A percentile compares a stretch with the other conserved stretches of the same genome.
These are phyloP conservation scores for Nigrograna mackinnonii DNA, from an alignment of 2,329 filamentous ascomycete genomes.

Conservation along the genomic window DNA sequence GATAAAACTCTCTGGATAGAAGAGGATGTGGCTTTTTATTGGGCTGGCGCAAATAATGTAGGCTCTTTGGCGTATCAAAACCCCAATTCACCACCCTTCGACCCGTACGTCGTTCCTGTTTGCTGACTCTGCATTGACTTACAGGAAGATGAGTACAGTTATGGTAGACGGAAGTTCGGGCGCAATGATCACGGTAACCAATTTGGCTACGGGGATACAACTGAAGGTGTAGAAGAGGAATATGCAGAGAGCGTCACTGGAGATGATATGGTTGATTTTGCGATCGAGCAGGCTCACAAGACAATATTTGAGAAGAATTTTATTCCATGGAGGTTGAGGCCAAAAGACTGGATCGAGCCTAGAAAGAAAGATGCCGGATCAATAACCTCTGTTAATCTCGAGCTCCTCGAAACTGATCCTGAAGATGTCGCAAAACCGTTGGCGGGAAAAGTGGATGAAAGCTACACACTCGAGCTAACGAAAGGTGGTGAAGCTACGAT, in stretches of 20 bases:
- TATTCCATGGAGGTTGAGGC: conserved; percentile 78
- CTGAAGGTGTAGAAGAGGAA: conserved; percentile 47
- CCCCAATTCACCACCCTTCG: conserved; percentile 13
- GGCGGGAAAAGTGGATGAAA: conserved; percentile 71
- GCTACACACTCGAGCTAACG: conserved; percentile 69
- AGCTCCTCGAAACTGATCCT: conserved; percentile 61
- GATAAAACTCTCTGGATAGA: conserved; percentile 45
- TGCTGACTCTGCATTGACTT: conserved; percentile 15
- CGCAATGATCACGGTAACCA: conserved; percentile 10
- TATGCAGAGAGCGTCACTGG: conserved; percentile 40
- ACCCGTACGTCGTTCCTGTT: conserved; percentile 14
- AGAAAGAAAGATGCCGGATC: conserved; percentile 48
- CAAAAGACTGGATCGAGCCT: conserved; percentile 68
- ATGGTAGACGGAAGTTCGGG: conserved; percentile 14
- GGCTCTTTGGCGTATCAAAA: conserved; percentile 16
- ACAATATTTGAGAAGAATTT: conserved; percentile 71
- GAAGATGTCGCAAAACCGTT: conserved; percentile 61
- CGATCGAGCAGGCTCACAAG: conserved; percentile 59
- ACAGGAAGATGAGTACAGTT: conserved; percentile 12
- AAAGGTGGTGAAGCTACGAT: conserved; percentile 64
- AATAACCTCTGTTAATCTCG: conserved; percentile 65
- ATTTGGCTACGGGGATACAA: neutral
- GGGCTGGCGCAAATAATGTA: conserved; percentile 39
- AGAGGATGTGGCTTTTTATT: conserved; percentile 37
- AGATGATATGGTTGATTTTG: conserved; percentile 51